These are phyloP conservation scores for Aulographum hederae DNA, from an alignment of 2,329 filamentous ascomycete species.

Conservation along the genomic window DNA sequence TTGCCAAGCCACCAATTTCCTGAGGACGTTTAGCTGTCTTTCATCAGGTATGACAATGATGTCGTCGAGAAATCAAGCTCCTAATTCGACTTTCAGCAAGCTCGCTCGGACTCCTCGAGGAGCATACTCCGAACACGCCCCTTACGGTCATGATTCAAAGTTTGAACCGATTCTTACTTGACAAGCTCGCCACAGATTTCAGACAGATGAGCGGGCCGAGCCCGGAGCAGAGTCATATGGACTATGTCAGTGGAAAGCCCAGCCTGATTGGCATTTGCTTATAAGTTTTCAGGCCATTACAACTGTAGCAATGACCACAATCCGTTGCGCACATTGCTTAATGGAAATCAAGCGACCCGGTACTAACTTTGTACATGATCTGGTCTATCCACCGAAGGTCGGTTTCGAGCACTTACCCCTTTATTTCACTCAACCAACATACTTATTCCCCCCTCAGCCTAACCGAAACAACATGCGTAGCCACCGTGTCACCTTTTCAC, in stretches of 20 bases:
- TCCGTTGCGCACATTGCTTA: constrained; percentile 70
- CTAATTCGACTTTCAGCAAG: constrained; percentile 28
- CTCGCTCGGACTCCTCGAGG: constrained; percentile 67
- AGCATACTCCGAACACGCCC: constrained; percentile 54
- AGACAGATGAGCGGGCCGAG: constrained; percentile 1
- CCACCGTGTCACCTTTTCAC: constrained; percentile 50
- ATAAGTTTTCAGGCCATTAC: constrained; percentile 36
- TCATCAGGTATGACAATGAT: too few species aligned
- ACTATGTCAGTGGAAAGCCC: too few species aligned
- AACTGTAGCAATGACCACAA: constrained; percentile 52
- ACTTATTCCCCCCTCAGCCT: constrained; percentile 12
- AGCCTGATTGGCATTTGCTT: constrained; percentile 7
- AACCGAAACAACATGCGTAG: constrained; percentile 36
- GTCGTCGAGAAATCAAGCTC: constrained; percentile 4
- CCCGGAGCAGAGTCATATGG: too few species aligned
- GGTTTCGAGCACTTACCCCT: constrained; percentile 13
- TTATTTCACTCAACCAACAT: background rate
- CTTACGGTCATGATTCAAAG: constrained; percentile 72
- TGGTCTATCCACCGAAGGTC: constrained; percentile 53
- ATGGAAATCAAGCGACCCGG: constrained; percentile 71
- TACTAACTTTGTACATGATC: constrained; percentile 66
- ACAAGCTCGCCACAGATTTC: constrained; percentile 63
- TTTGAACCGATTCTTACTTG: constrained; percentile 68
- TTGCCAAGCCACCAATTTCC: constrained; percentile 87
- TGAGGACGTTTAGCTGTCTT: constrained; percentile 74